Evolutionary conservation across 129 eudicot species (phyloP).

Genomic region (Cynara cardunculus): DNA sequence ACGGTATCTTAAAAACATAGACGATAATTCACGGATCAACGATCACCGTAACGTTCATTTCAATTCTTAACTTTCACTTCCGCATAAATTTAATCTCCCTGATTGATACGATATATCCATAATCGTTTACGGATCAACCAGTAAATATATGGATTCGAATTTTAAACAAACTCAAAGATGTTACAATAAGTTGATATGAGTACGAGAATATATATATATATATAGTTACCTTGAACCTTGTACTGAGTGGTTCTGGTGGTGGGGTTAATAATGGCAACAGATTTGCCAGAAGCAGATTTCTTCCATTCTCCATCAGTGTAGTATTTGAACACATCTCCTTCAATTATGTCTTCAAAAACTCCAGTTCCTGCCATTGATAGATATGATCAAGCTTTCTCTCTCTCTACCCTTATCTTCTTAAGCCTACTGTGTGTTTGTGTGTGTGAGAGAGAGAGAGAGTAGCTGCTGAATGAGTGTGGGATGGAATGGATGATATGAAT

Average conservation of each 20-base stretch:
- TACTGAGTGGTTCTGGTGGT: slow-evolving; percentile 52
- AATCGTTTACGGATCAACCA: neutral
- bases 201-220: neutral
- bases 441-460: slow-evolving; percentile 1
- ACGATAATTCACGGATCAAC: neutral
- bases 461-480: neutral
- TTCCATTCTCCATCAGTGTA: slow-evolving; percentile 69
- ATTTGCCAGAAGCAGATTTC: slow-evolving; percentile 46
- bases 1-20: neutral
- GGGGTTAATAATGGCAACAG: slow-evolving; percentile 62
- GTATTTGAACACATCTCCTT: slow-evolving; percentile 53
- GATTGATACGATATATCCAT: too few species aligned
- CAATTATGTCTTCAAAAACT: slow-evolving; percentile 46
- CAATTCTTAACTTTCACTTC: neutral
- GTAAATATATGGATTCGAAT: neutral
- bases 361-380: slow-evolving; percentile 42
- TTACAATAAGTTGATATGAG: neutral
- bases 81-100: too few species aligned
- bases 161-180: neutral
- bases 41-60: neutral
- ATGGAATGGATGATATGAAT: neutral
- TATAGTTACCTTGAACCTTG: slow-evolving; percentile 53
- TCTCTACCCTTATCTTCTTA: slow-evolving; percentile 26
- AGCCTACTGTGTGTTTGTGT: slow-evolving; percentile 7
- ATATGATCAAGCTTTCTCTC: slow-evolving; percentile 14